Conservation (phyloP, 495 filamentous ascomycete species). For the Trichoderma gamsii region DNA sequence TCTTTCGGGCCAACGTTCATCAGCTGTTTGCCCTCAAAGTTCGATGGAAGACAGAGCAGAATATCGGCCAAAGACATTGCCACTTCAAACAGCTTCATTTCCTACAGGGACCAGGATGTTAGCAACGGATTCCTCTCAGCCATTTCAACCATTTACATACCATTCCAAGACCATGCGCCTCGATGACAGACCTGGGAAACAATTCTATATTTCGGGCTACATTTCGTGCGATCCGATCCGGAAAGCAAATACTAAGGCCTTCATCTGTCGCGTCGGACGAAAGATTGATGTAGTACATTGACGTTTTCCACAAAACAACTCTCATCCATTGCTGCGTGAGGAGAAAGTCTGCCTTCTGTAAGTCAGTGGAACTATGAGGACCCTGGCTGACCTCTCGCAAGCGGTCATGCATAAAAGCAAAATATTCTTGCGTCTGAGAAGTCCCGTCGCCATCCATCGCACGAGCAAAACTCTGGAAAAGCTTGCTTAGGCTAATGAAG, state of each 20-base stretch:
- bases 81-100: constrained; percentile 7
- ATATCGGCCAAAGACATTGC: not conserved
- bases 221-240: not conserved
- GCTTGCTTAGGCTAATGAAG: constrained; percentile 8
- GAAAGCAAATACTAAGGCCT: not conserved
- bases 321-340: not conserved
- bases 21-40: not conserved
- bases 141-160: not conserved
- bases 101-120: not conserved
- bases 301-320: not conserved
- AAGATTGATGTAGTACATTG: not conserved
- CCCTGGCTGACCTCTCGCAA: not conserved
- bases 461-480: not conserved
- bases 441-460: constrained; percentile 2
- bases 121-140: not conserved
- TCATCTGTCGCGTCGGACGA: not conserved
- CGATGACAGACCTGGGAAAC: not conserved
- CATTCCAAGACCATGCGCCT: constrained; percentile 4
- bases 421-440: not conserved
- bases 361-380: not conserved
- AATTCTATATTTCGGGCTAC: not conserved
- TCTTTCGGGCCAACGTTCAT: not conserved
- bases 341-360: constrained; percentile 9
- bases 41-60: not conserved
- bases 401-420: not conserved